Evolutionary conservation across 2,329 filamentous ascomycete species (phyloP), one percentile per base, ranked within the genome.

Genomic region (Penicillium sp.): DNA sequence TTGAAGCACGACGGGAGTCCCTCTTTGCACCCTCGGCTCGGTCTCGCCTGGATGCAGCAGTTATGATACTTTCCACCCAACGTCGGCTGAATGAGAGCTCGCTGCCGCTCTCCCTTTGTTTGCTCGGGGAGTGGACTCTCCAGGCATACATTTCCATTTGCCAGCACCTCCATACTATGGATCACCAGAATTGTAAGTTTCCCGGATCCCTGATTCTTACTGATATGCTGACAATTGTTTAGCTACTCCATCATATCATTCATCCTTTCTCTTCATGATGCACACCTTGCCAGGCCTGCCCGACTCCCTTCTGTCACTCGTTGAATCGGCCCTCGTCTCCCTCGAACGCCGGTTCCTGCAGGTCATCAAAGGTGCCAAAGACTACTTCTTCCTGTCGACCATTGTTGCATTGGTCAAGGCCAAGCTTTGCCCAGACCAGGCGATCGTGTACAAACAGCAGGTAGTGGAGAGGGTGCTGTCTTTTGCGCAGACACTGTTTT

Each of bases 301-400:
- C 4, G 66, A 71, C 20, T 65, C 66, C 0, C 58, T 71, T 6
- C 54, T 71, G 9, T 59, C 63, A 2, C 59, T 71, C 15, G 61
- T 65, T 10, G 68, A 71, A 40, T 58, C 58, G 25, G 58, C 57
- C 13, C 53, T 71, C 2, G 33, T 61, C 12, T 61, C 60, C 12
- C 54, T 71, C 6, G 67, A 71, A 51, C 52, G 49, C n/a, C 61
- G 62, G 3, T 61, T 64, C 12, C 52, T 66, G 2, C 53, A 66
- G 3, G 58, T 71, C 3, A 58, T 67, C 47, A 71, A 71, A 45
- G 68, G 68, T 2, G 67, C 67, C 2, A 71, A 70, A 38, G 67
- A 71, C 33, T 71, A 70, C 50, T 71, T 69, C 47, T 70, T 71
- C 50, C 59, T 70, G 46, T 70, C 66, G 1, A 70, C 68, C 1